Percentiles rank a stretch among this genome's conserved stretches.
Evolutionary conservation across 2,329 filamentous ascomycete species (phyloP).

Genomic region (Trichoderma oligosporum): DNA sequence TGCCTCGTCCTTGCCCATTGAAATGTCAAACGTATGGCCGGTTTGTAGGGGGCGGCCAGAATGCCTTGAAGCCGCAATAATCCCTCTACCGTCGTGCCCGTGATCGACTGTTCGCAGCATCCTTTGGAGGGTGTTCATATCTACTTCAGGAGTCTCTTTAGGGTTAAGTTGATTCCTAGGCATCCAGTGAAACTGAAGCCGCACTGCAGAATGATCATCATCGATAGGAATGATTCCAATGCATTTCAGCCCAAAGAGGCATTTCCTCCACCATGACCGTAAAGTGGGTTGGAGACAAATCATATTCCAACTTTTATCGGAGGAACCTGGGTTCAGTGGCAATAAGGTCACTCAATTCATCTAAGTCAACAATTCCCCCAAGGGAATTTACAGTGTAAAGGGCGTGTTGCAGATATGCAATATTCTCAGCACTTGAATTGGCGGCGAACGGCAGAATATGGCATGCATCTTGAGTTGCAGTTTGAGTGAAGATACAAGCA

Average conservation of each 20-base stretch:
- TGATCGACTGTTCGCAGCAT: not conserved
- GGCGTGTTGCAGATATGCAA: not conserved
- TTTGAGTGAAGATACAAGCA: not conserved
- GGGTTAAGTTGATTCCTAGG: not conserved
- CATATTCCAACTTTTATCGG: constrained; percentile 3
- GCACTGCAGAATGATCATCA: not conserved
- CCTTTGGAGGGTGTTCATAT: not conserved
- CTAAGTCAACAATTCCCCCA: no score
- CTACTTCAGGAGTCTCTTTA: not conserved
- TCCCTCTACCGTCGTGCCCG: not conserved
- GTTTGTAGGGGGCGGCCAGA: not conserved
- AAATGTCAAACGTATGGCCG: not conserved
- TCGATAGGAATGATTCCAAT: not conserved
- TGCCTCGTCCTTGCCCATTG: not conserved
- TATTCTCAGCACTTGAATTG: not conserved
- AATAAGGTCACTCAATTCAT: no score
- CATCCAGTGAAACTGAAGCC: constrained; percentile 7
- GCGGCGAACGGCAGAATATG: not conserved
- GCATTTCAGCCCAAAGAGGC: not conserved
- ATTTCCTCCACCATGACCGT: not conserved
- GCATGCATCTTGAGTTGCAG: not conserved
- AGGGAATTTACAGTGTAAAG: no score
- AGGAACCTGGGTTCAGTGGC: not conserved
- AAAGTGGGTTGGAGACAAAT: not conserved
- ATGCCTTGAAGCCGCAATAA: not conserved